phyloP scores from a whole-genome alignment of 1,284 basidiomycete genomes.

The Amylostereum chailletii region DNA sequence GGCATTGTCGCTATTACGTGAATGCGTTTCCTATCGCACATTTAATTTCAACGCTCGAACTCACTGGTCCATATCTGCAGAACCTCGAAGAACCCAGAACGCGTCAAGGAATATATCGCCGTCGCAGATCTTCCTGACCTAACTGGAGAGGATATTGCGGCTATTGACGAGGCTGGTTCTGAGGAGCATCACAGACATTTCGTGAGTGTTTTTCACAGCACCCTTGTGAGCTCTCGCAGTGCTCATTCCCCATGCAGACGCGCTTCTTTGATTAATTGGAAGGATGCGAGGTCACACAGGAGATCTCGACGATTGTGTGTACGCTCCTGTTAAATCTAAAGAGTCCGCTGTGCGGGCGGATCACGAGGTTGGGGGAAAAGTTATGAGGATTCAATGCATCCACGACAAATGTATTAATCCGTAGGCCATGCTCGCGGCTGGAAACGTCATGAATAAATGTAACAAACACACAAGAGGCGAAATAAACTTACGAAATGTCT shows the following conservation, averaged over 20 bases:
- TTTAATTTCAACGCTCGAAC: background rate
- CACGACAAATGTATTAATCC: too few relatives aligned
- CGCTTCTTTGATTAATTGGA: too few relatives aligned
- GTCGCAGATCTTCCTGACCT: conserved; percentile 48
- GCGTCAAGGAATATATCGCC: conserved; percentile 54
- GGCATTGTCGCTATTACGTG: conserved; percentile 48
- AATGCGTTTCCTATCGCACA: conserved; percentile 16
- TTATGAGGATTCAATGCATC: too few relatives aligned
- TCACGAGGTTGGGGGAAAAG: too few relatives aligned
- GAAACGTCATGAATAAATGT: too few relatives aligned
- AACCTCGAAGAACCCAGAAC: conserved; percentile 58
- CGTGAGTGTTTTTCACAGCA: conserved; percentile 25
- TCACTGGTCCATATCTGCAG: background rate
- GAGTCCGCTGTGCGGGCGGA: too few relatives aligned
- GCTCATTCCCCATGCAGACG: background rate
- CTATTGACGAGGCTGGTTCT: conserved; percentile 55
- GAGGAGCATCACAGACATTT: conserved; percentile 49
- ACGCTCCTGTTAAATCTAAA: too few relatives aligned
- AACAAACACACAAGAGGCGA: too few relatives aligned
- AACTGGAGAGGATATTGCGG: conserved; percentile 47
- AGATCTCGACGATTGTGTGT: too few relatives aligned
- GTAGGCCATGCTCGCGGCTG: too few relatives aligned
- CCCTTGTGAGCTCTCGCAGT: conserved; percentile 5
- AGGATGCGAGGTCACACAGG: too few relatives aligned
- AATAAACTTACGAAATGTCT: conserved; percentile 31